Base-by-base conservation (phyloP, 495 filamentous ascomycete genomes). In the Venustampulla echinocandica region DNA sequence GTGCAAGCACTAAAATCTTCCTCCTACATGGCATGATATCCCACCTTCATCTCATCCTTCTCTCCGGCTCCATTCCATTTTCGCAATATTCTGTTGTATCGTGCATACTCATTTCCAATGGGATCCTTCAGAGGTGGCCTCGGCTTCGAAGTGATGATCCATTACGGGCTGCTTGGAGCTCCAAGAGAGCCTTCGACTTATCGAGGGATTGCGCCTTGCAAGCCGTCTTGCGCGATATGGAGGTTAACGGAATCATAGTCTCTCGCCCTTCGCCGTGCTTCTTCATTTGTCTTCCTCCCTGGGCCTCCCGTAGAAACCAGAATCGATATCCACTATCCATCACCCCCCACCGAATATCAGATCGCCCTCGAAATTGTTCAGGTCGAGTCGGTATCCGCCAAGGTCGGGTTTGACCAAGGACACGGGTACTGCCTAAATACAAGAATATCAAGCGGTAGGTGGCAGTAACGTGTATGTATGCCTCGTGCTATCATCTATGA, bases 301-400 rank as follows among this genome's bases (percentile, higher is more conserved):
- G 9, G 6, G 5, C 6, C 9, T 37, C 34, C 15, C 34, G 34
- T 15, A 37, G 15, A 37, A 37, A 9, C 34, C 9, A 9, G 15
- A 37, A 37, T 37, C 34, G 34, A 10, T 11, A 37, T 37, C 34
- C 34, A 17, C 34, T 11, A 37, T 37, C 34, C 34, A 37, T 37
- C 34, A 37, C 6, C 6, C 7, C 6, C 17, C 15, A 6, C 34
- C 34, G 10, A 18, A 30, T 30, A 30, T 30, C 27, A 30, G 27
- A n/a, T 30, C 27, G 27, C n/a, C n/a, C n/a, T n/a, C n/a, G n/a
- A n/a, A n/a, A n/a, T n/a, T n/a, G n/a, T n/a, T n/a, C n/a, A n/a
- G n/a, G n/a, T n/a, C n/a, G n/a, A n/a, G n/a, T n/a, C n/a, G n/a
- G n/a, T n/a, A n/a, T n/a, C n/a, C n/a, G n/a, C n/a, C n/a, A n/a